Base-by-base conservation (phyloP, 495 filamentous ascomycete species). In the Tuber umbilicatum region DNA sequence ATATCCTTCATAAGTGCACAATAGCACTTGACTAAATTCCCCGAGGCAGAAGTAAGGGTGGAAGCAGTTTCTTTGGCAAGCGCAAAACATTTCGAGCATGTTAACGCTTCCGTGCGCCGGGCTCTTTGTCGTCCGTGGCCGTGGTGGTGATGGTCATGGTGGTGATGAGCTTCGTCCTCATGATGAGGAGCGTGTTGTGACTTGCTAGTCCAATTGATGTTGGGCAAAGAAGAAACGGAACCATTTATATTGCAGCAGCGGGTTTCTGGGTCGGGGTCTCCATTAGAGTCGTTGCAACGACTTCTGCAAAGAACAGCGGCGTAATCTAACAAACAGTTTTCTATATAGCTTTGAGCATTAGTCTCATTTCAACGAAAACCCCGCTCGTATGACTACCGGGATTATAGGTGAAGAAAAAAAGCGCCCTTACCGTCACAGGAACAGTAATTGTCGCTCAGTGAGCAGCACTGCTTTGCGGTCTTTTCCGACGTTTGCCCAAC, bases 361-460 rank as follows among this genome's bases (percentile, higher is more conserved):
- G 16, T 35, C 14, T 73, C 43, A 73, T 67, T 55, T 27, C 68
- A 70, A 42, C 2, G 5, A 40, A 37, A 14, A 68, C 12, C 27
- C 68, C 21, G 27, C 17, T 5, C 27, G 14, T n/a, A 35, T 64
- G 10, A 35, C 31, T 4, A 27, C n/a, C 1, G 12, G 10, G 19
- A 42, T 31, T 19, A 42, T 27, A 4, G 12, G 23, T 21, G 40
- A 41, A n/a, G 21, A 27, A 42, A 3, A 35, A 69, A 31, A 27
- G 19, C 50, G 27, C n/a, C 45, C 47, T 70, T 78, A 74, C 77
- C 77, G 69, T 79, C 69, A 38, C 77, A 79, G 35, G 71, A 55
- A 60, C 77, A 79, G 14, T 31, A 35, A 14, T 64, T 64, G 27
- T 64, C 55, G 19, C 5, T 35, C 27, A 35, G 7, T 19, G 55